Base-by-base conservation (phyloP, 2,329 filamentous ascomycete species). In the Cytospora mali region DNA sequence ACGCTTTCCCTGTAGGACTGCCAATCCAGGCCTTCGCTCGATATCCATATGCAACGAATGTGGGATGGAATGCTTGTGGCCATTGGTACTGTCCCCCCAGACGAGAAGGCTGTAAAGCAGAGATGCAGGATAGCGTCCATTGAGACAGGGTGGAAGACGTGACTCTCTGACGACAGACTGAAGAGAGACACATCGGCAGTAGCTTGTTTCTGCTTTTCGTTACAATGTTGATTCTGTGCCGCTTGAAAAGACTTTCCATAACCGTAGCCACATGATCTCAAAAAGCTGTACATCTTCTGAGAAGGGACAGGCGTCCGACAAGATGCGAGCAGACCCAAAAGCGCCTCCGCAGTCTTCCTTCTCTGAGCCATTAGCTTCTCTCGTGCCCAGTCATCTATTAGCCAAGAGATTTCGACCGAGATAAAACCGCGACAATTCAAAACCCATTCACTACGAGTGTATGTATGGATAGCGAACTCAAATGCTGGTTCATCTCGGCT, bases 21-120 rank as follows among this genome's bases (percentile, higher is more conserved):
- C 27, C 27, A 21, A 9, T 52, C 25, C 11, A 52, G 27, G 27
- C 27, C 50, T 25, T 52, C 50, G 27, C n/a, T 29, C 10, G 50
- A 52, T 13, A 52, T 31, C 50, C 50, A 52, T 6, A 52, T 52
- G 14, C 14, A 21, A 28, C 50, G 13, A 2, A 29, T 52, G 27
- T 28, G 50, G 18, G 50, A 28, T 9, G 50, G 50, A 31, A 52
- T 52, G 16, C 23, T 31, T 6, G 27, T 52, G 9, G 50, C 50
- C 50, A 52, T 52, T 4, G 50, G 27, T 9, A 28, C 13, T 16
- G 50, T 52, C 6, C 50, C 50, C 18, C 50, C 50, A 18, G 49
- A 25, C 14, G 49, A 28, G 23, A 52, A 52, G 23, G 50, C 50
- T 28, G 50, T 52, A 6, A 52, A 52, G 27, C 50, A 52, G 27